These are phyloP conservation scores for Millerago galiae DNA, from an alignment of 805 yeast genomes.

Conservation along the genomic window DNA sequence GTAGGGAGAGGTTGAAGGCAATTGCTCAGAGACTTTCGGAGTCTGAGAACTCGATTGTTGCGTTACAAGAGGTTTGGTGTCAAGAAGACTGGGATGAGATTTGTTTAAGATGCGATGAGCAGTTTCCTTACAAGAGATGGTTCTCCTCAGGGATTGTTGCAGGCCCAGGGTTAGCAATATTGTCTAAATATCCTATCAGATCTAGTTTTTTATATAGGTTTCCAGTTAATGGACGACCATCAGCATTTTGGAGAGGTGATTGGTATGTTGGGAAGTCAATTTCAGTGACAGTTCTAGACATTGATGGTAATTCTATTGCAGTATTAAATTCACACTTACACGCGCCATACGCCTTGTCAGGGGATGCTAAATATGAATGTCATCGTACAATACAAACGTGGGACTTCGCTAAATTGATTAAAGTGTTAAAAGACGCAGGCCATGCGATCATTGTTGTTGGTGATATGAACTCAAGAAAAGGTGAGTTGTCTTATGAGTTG, in stretches of 20 bases:
- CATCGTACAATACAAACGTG: conserved; percentile 95
- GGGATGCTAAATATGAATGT: conserved; percentile 85
- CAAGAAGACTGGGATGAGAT: conserved; percentile 75
- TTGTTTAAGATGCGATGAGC: conserved; percentile 33
- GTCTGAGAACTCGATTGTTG: conserved; percentile 71
- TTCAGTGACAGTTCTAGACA: conserved; percentile 60
- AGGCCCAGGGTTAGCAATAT: conserved; percentile 88
- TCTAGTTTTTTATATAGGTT: conserved; percentile 75
- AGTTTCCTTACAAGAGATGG: conserved; percentile 59
- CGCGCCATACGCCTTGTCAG: conserved; percentile 80
- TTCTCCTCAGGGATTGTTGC: conserved; percentile 81
- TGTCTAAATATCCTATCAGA: conserved; percentile 79
- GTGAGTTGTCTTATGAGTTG: conserved; percentile 71
- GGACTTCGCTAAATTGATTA: conserved; percentile 74
- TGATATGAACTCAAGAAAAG: conserved; percentile 86
- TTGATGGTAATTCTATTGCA: conserved; percentile 50
- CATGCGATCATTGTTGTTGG: conserved; percentile 88
- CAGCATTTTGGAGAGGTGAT: conserved; percentile 91
- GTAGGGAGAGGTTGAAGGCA: conserved; percentile 60
- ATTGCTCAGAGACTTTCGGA: conserved; percentile 55
- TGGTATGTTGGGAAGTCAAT: conserved; percentile 95
- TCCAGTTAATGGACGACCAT: conserved; percentile 90
- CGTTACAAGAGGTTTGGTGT: conserved; percentile 94
- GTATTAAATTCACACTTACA: conserved; percentile 92
- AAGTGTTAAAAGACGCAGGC: conserved; percentile 60